Conservation (phyloP, 768 basidiomycete species). For the Leccinum rimulosum region DNA sequence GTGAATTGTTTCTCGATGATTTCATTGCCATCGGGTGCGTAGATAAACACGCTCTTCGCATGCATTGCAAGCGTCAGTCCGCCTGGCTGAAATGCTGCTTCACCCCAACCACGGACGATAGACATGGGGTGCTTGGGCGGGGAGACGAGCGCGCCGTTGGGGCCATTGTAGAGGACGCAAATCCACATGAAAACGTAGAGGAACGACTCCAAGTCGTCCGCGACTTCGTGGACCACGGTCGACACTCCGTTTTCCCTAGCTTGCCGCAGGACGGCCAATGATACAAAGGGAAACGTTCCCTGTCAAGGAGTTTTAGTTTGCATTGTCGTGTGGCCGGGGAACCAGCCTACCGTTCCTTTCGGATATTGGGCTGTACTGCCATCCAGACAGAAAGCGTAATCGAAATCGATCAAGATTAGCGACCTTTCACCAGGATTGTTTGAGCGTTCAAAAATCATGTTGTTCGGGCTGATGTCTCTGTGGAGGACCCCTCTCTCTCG, state of each 20-base stretch:
- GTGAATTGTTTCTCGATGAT: no score
- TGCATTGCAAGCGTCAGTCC: no score
- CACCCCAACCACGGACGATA: no score
- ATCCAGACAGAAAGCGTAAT: background rate
- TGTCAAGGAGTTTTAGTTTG: background rate
- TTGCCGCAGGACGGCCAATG: background rate
- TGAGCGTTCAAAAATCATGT: background rate
- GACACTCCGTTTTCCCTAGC: background rate
- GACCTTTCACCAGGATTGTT: background rate
- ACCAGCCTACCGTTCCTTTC: background rate
- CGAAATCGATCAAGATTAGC: background rate
- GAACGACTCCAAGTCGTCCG: no score
- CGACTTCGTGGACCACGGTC: no score
- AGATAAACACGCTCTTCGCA: no score
- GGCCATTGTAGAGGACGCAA: no score
- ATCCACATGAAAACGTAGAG: no score
- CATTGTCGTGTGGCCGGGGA: background rate
- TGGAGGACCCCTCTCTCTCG: background rate
- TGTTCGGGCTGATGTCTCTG: background rate
- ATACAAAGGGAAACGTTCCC: background rate
- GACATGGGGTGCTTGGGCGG: no score
- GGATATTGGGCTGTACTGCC: background rate
- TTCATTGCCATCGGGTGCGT: no score
- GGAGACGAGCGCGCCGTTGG: no score
- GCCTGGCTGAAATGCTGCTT: no score